Conservation (phyloP, 768 basidiomycete species). For the Hypsizygus marmoreus region DNA sequence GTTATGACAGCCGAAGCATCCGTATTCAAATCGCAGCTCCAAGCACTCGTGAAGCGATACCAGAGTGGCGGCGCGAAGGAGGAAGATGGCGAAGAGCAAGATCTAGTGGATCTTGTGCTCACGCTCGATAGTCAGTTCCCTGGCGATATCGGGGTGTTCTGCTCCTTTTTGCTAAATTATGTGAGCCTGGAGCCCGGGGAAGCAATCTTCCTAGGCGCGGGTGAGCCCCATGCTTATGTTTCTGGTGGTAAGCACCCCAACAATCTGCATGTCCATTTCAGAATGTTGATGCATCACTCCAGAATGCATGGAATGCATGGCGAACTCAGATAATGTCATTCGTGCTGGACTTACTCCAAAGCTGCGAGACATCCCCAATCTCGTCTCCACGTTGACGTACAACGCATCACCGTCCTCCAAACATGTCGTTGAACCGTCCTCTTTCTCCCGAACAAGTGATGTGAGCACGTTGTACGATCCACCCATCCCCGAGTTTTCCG, state of each 20-base stretch:
- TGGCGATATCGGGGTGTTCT: constrained; percentile 91
- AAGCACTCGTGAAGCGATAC: constrained; percentile 64
- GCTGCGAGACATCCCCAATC: constrained; percentile 89
- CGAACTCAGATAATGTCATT: constrained; percentile 98
- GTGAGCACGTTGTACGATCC: constrained; percentile 74
- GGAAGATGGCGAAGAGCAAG: constrained; percentile 40
- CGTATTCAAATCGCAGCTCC: constrained; percentile 55
- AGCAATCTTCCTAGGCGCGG: constrained; percentile 93
- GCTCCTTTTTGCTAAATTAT: constrained; percentile 87
- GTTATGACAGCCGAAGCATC: constrained; percentile 78
- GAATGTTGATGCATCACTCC: too few species aligned
- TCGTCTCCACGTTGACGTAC: constrained; percentile 88
- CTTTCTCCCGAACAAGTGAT: constrained; percentile 40
- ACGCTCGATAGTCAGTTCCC: constrained; percentile 76
- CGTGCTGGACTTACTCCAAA: constrained; percentile 98
- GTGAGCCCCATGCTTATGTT: constrained; percentile 96
- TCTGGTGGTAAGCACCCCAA: constrained; percentile 85
- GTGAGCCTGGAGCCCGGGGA: constrained; percentile 79
- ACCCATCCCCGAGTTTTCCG: constrained; percentile 92
- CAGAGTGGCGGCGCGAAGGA: constrained; percentile 39
- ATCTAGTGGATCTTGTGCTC: constrained; percentile 63
- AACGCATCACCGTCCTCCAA: constrained; percentile 63
- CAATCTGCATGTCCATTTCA: too few species aligned
- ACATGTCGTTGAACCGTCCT: constrained; percentile 67
- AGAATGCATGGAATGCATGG: constrained; percentile 99